Evolutionary conservation across 2,329 filamentous ascomycete species (phyloP), one percentile per base, ranked within the genome.

Genomic region (Calonectria multiphialidica): DNA sequence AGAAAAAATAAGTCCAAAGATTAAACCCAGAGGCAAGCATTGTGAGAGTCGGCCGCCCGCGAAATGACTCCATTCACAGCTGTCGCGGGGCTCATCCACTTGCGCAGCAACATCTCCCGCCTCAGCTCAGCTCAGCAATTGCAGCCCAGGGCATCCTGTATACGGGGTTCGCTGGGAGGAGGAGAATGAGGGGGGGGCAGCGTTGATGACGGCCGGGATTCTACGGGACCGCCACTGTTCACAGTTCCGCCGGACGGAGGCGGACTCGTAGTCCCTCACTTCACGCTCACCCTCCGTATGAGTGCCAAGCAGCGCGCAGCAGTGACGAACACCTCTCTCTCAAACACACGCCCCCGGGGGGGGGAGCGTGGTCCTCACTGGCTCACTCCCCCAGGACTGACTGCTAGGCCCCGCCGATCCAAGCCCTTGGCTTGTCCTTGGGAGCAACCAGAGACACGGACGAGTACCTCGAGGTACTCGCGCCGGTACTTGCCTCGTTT

Each of bases 381-480:
- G 9, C 35, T 25, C 53, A 59, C 53, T n/a, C n/a, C 53, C 50
- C 53, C 53, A 57, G 50, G 59, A 62, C 25, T 21, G 35, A 9
- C 35, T 62, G 23, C 57, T 62, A 40, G 62, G 30, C 25, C 61
- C 62, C 62, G 45, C 62, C 62, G 62, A 65, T 65, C 62, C 62
- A 65, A 65, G 35, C 21, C 47, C 62, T 50, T 35, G 62, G 44
- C 40, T 28, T 33, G 62, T 64, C 40, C 62, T 65, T 47, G 61
- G 61, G 35, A 37, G 9, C 35, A 37, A 37, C 35, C 35, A 23
- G 35, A 47, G 45, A 57, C 28, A 35, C 53, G 21, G 53, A 68
- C 37, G 23, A 64, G 67, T 70, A 70, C 61, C 15, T 70, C 40
- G 30, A 42, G 67, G 68, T 70, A 70, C 68, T 53, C 25, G 16